Percentiles rank a stretch among this genome's conserved stretches.
phyloP scores from a whole-genome alignment of 2,329 filamentous ascomycete genomes.

The Aspergillus sp. region DNA sequence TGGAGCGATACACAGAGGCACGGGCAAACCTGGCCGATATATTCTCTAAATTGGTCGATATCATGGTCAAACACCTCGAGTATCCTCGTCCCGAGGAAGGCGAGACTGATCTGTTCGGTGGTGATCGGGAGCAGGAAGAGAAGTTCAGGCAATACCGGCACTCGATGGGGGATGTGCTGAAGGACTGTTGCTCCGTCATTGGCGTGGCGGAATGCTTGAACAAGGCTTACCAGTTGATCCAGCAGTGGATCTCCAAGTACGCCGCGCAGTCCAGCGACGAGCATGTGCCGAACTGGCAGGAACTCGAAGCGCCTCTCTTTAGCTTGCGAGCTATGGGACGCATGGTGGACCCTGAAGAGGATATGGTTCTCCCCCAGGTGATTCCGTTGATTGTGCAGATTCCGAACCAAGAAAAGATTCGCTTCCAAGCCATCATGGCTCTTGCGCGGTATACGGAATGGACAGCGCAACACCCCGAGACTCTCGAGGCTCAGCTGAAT shows the following conservation, averaged over 20 bases:
- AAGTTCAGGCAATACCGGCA: slow-evolving; percentile 96
- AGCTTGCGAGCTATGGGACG: slow-evolving; percentile 93
- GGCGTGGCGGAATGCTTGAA: slow-evolving; percentile 85
- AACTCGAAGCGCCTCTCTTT: slow-evolving; percentile 91
- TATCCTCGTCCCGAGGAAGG: slow-evolving; percentile 77
- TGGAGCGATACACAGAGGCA: slow-evolving; percentile 85
- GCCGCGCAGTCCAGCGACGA: slow-evolving; percentile 69
- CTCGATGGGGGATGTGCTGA: slow-evolving; percentile 95
- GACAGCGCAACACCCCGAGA: slow-evolving; percentile 91
- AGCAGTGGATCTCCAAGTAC: slow-evolving; percentile 82
- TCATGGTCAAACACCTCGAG: slow-evolving; percentile 86
- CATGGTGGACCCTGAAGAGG: slow-evolving; percentile 90
- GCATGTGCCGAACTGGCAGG: slow-evolving; percentile 90
- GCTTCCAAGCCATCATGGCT: slow-evolving; percentile 97
- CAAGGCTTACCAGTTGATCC: slow-evolving; percentile 83
- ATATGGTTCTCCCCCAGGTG: slow-evolving; percentile 80
- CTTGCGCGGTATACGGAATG: slow-evolving; percentile 95
- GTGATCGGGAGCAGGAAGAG: slow-evolving; percentile 92
- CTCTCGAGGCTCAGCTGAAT: slow-evolving; percentile 85
- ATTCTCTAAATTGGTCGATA: slow-evolving; percentile 85
- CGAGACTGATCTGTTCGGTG: slow-evolving; percentile 85
- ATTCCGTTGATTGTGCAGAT: slow-evolving; percentile 94
- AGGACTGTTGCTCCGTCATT: slow-evolving; percentile 95
- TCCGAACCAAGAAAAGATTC: slow-evolving; percentile 93
- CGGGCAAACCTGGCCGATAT: slow-evolving; percentile 74